Conservation (phyloP, 2,329 filamentous ascomycete genomes). For the Juglanconis juglandina region DNA sequence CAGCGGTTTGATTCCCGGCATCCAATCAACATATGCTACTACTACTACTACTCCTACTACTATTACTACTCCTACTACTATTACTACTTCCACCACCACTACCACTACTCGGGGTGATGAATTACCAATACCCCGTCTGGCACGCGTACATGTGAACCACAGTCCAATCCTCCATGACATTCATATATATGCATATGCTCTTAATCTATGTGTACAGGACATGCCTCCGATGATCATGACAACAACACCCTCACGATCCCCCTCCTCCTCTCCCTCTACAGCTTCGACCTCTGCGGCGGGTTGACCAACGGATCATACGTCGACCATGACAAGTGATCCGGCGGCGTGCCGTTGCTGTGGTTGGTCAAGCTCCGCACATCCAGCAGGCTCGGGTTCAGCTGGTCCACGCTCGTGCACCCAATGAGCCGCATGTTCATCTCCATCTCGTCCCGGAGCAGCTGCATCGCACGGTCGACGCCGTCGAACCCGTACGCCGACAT, state of each 20-base stretch:
- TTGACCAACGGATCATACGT: slow-evolving; percentile 53
- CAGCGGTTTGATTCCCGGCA: too few species aligned
- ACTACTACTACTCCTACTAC: too few species aligned
- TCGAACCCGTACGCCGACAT: slow-evolving; percentile 88
- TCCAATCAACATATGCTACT: too few species aligned
- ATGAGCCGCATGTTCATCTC: slow-evolving; percentile 99
- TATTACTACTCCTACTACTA: too few species aligned
- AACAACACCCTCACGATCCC: neutral
- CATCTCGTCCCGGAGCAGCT: slow-evolving; percentile 90
- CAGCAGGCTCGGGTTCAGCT: slow-evolving; percentile 77
- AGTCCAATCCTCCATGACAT: too few species aligned
- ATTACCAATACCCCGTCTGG: too few species aligned
- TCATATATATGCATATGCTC: too few species aligned
- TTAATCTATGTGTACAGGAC: too few species aligned
- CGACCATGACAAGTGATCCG: slow-evolving; percentile 44
- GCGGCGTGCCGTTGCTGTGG: slow-evolving; percentile 47
- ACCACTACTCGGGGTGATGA: too few species aligned
- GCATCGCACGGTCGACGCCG: slow-evolving; percentile 90
- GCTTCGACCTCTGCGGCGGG: slow-evolving; percentile 51
- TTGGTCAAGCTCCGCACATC: slow-evolving; percentile 68
- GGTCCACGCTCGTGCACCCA: slow-evolving; percentile 68
- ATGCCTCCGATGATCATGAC: too few species aligned
- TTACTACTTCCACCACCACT: too few species aligned
- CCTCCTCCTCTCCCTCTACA: slow-evolving; percentile 30
- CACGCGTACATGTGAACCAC: too few species aligned